phyloP scores from a whole-genome alignment of 2,329 filamentous ascomycete species.

The Monascus ruber region DNA sequence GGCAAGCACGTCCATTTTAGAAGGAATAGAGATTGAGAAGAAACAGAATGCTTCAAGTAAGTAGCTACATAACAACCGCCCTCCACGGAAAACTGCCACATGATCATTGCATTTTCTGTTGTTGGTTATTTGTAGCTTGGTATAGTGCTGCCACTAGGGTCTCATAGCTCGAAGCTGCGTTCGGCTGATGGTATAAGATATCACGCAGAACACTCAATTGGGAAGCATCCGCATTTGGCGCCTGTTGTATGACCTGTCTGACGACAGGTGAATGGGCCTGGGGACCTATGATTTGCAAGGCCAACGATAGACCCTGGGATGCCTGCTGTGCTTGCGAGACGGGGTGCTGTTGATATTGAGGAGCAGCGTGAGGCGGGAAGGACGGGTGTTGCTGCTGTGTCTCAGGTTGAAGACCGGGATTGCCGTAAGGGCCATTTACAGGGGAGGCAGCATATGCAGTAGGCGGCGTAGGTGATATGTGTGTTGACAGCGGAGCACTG shows the following conservation, averaged over 20 bases:
- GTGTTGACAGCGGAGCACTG: conserved; percentile 7
- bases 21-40: too few species aligned
- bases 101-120: conserved; percentile 7
- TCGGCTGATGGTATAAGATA: conserved; percentile 55
- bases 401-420: conserved; percentile 6
- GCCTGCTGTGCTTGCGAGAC: conserved; percentile 9
- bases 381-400: conserved; percentile 6
- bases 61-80: too few species aligned
- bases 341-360: conserved; percentile 14
- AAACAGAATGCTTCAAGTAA: too few species aligned
- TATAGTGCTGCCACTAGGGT: conserved; percentile 32
- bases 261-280: conserved; percentile 55
- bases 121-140: conserved; percentile 23
- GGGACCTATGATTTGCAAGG: conserved; percentile 52
- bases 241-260: conserved; percentile 57
- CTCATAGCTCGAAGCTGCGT: conserved; percentile 48
- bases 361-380: conserved; percentile 4
- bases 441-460: conserved; percentile 8
- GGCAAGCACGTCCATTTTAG: too few species aligned
- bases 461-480: conserved; percentile 14
- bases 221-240: conserved; percentile 53
- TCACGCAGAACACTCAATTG: conserved; percentile 65
- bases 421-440: conserved; percentile 5
- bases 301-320: conserved; percentile 43
- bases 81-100: background rate